Conservation (phyloP, 108 stramenopile genomes). For the Licmophora abbreviata region DNA sequence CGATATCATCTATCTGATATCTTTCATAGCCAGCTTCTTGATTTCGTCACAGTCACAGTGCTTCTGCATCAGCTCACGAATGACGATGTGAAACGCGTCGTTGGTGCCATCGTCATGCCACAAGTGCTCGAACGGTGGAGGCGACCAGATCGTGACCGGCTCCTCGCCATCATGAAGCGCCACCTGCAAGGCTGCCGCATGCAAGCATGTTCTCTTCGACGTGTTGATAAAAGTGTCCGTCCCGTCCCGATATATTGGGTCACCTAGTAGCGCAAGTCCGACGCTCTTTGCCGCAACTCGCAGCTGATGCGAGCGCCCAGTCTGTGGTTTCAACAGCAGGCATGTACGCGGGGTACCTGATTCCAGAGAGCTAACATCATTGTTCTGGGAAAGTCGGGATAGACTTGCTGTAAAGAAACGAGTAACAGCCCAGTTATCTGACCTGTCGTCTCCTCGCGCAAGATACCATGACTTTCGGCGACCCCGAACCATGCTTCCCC, state of each 20-base stretch:
- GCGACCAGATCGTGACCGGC: constrained; percentile 31
- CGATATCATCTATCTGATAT: too few relatives aligned
- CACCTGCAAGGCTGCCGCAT: constrained; percentile 43
- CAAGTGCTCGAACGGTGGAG: constrained; percentile 18
- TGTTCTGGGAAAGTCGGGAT: neutral
- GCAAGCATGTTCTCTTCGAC: constrained; percentile 14
- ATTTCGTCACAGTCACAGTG: constrained; percentile 46
- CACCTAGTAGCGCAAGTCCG: constrained; percentile 62
- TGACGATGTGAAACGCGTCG: constrained; percentile 12
- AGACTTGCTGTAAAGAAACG: constrained; percentile 62
- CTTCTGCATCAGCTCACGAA: constrained; percentile 42
- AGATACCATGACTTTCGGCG: constrained; percentile 70
- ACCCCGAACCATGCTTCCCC: constrained; percentile 52
- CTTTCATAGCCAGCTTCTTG: constrained; percentile 6
- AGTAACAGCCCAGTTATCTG: constrained; percentile 48
- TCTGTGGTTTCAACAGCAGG: constrained; percentile 65
- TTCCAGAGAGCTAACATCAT: neutral
- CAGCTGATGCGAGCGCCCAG: constrained; percentile 79
- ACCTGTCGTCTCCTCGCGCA: too few relatives aligned
- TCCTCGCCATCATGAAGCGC: constrained; percentile 23
- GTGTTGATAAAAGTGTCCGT: neutral
- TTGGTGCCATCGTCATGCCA: constrained; percentile 6
- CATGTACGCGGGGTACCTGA: constrained; percentile 29
- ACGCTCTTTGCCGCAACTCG: constrained; percentile 76
- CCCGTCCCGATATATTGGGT: constrained; percentile 59